Evolutionary conservation across 2,329 filamentous ascomycete genomes (phyloP), one percentile per base, ranked within the genome.

Genomic region (Chaetomium sp.): DNA sequence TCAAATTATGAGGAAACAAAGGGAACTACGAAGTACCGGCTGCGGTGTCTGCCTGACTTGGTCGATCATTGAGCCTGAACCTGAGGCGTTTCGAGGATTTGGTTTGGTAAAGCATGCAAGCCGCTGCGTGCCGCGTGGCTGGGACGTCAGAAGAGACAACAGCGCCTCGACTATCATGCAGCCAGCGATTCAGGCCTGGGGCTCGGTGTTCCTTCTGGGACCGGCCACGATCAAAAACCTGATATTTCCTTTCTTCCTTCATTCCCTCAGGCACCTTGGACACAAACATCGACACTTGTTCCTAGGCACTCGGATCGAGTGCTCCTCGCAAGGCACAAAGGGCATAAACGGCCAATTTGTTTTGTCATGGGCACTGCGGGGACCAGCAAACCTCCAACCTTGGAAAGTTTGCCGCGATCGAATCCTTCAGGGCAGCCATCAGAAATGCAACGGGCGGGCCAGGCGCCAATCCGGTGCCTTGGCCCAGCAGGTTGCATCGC

Each of bases 41-140:
- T 27, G 32, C 11, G 46, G n/a, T 49, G 47, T 55, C 44, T 49
- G 52, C 52, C 48, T 57, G 38, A 14, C 27, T 37, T 35, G 40
- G 49, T 32, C 43, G 50, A 48, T 56, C 46, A 52, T 19, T 51
- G 47, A 41, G n/a, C 36, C 19, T 27, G 19, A 27, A 27, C 19
- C 33, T 40, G 11, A 46, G 40, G 33, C 19, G 44, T 34, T 19
- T 19, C 12, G 44, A 40, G 32, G 46, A 11, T 34, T 44, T 48
- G 35, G 19, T 27, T 27, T 27, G 19, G 19, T 27, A 27, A 27
- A 27, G 19, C 19, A 27, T 27, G 19, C 37, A 19, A 44, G n/a
- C 7, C 19, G 42, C 37, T n/a, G 19, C 32, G 48, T 52, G 19
- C 54, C 43, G 51, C 35, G 57, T 56, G 57, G 57, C 57, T 59